These are phyloP conservation scores for Fusarium albidum DNA, from an alignment of 2,329 filamentous ascomycete species.

Conservation along the genomic window DNA sequence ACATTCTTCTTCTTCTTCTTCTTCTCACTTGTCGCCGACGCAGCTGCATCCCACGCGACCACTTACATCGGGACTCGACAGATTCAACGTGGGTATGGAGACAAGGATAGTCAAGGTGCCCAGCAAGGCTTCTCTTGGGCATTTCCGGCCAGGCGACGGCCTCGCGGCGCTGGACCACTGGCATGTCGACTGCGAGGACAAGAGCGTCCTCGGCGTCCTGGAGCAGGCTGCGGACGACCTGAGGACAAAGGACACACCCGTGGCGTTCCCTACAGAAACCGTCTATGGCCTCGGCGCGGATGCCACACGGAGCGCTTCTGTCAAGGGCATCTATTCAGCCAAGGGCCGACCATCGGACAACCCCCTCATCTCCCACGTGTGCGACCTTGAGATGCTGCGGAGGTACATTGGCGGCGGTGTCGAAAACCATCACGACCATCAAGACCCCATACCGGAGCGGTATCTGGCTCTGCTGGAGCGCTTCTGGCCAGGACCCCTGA, in stretches of 20 bases:
- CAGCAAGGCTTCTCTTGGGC: slow-evolving; percentile 44
- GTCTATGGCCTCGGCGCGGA: slow-evolving; percentile 98
- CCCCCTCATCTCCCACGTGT: slow-evolving; percentile 91
- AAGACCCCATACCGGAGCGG: slow-evolving; percentile 70
- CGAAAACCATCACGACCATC: too few relatives aligned
- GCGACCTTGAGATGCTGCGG: slow-evolving; percentile 80
- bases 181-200: slow-evolving; percentile 46
- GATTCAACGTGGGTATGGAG: slow-evolving; percentile 44
- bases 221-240: slow-evolving; percentile 72
- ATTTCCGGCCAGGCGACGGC: slow-evolving; percentile 42
- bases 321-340: slow-evolving; percentile 89
- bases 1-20: too few relatives aligned
- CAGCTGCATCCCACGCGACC: slow-evolving; percentile 21
- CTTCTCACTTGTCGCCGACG: too few relatives aligned
- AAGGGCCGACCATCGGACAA: slow-evolving; percentile 95
- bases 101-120: slow-evolving; percentile 51
- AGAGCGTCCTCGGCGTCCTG: slow-evolving; percentile 54
- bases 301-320: slow-evolving; percentile 83
- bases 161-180: slow-evolving; percentile 51
- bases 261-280: slow-evolving; percentile 97
- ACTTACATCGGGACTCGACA: slow-evolving; percentile 40
- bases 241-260: slow-evolving; percentile 72
- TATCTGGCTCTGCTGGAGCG: slow-evolving; percentile 79
- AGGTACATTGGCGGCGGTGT: slow-evolving; percentile 58
- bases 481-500: slow-evolving; percentile 96